phyloP scores from a whole-genome alignment of 441 rosid genomes.

The Rhodomyrtus psidioides region DNA sequence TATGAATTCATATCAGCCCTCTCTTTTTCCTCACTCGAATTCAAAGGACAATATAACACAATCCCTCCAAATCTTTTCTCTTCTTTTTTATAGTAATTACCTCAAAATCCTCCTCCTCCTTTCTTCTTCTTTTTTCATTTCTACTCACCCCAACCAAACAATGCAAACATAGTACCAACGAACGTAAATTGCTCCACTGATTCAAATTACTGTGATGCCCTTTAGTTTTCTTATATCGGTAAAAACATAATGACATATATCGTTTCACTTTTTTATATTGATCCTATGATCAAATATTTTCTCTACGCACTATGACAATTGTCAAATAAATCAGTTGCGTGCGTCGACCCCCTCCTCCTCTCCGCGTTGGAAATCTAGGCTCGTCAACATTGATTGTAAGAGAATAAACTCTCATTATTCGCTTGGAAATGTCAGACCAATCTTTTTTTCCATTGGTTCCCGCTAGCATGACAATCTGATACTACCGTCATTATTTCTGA shows the following conservation, averaged over 20 bases:
- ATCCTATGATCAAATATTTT: neutral
- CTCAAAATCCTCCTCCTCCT: neutral
- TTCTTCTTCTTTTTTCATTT: neutral
- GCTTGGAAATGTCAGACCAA: neutral
- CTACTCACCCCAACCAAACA: neutral
- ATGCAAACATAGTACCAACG: neutral
- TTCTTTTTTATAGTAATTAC: neutral
- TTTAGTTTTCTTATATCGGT: neutral
- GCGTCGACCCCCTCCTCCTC: neutral
- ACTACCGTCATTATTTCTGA: too few species aligned
- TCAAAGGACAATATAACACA: neutral
- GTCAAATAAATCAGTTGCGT: neutral
- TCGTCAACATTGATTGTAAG: neutral
- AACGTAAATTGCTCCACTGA: neutral
- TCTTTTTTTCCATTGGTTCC: too few species aligned
- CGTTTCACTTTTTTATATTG: neutral
- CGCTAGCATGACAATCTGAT: too few species aligned
- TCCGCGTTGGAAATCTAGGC: neutral
- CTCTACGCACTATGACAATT: neutral
- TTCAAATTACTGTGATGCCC: neutral
- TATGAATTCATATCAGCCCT: neutral
- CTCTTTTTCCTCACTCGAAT: neutral
- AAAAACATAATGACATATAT: neutral
- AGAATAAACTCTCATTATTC: neutral
- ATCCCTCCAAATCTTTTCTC: neutral